Base-by-base conservation (phyloP, 2,329 filamentous ascomycete genomes). In the Stagonosporopsis vannaccii region DNA sequence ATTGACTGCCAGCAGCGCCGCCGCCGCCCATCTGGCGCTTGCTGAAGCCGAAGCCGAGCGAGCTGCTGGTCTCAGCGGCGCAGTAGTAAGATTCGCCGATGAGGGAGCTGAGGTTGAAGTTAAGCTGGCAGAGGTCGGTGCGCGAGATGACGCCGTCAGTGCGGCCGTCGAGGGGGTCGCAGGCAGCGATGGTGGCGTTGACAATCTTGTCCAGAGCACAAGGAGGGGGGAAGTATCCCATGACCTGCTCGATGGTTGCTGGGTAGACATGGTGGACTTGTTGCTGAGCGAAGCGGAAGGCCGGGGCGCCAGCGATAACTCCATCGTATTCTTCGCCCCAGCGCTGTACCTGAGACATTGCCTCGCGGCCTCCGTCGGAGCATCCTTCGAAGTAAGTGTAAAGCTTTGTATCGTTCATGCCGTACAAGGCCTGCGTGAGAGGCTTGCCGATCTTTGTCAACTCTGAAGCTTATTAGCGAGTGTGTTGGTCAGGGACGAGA, bases 381-480 rank as follows among this genome's bases (percentile, higher is more conserved):
- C 83, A 85, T 3, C 81, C 82, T 59, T 83, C 78, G 61, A 81
- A 85, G 71, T 84, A 84, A 2, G 80, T 74, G 66, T 80, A 82
- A 12, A 76, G 20, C 50, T 65, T 68, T 12, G 57, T 61, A 19
- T 50, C 48, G 25, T 61, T 67, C 35, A 56, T 36, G 25, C 58
- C 55, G 55, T 72, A 84, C 48, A 82, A 77, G 32, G 68, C 70
- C 56, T 67, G 66, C 17, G 78, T 75, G 37, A 84, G 50, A 2
- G 71, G 68, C 60, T 83, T 83, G 22, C 80, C 80, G 11, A 84
- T 65, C 20, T 72, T 62, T 9, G 79, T 82, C 76, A 84, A 78
- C 67, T 86, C 84, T 41, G 9, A 15, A 41, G 19, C 7, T 8
- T 5, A 13, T 49, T 11, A 49, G 36, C 19, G 23, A 22, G 4